These are phyloP conservation scores for Cyamopsis tetragonoloba DNA, from an alignment of 306 rosid genomes.

Conservation along the genomic window DNA sequence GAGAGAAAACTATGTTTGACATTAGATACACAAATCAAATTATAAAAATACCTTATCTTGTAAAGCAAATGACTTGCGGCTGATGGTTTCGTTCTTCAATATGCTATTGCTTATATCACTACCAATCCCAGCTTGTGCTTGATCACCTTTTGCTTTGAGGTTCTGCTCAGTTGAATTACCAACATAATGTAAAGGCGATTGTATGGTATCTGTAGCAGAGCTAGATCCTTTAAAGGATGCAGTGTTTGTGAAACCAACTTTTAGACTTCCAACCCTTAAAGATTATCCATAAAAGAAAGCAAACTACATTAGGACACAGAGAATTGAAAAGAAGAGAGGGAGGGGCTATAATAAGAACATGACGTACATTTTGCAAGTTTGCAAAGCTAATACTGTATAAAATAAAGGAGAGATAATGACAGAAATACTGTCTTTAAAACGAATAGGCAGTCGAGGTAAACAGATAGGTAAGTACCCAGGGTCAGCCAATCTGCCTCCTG, in stretches of 20 bases:
- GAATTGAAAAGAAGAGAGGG: background rate
- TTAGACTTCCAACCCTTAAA: slow-evolving; percentile 48
- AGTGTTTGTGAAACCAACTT: slow-evolving; percentile 23
- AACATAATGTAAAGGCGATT: slow-evolving; percentile 38
- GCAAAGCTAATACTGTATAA: background rate
- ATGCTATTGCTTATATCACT: slow-evolving; percentile 32
- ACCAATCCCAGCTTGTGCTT: slow-evolving; percentile 37
- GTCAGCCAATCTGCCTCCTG: slow-evolving; percentile 36
- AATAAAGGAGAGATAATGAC: slow-evolving; percentile 4
- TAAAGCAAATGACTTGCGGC: slow-evolving; percentile 78
- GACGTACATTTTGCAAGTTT: slow-evolving; percentile 9
- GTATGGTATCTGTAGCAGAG: slow-evolving; percentile 32
- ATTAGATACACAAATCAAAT: slow-evolving; percentile 10
- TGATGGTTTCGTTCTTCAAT: slow-evolving; percentile 57
- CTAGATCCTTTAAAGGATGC: slow-evolving; percentile 39
- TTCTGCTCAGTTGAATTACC: slow-evolving; percentile 45
- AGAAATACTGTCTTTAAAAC: background rate
- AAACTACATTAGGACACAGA: background rate
- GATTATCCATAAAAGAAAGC: slow-evolving; percentile 21
- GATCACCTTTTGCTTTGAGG: slow-evolving; percentile 36
- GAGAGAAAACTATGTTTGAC: background rate
- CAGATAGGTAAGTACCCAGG: slow-evolving; percentile 43
- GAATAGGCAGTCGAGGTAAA: slow-evolving; percentile 16
- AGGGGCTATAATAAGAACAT: background rate
- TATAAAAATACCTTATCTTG: slow-evolving; percentile 80